Evolutionary conservation across 306 rosid genomes (phyloP).

Genomic region (Malus sieversii): DNA sequence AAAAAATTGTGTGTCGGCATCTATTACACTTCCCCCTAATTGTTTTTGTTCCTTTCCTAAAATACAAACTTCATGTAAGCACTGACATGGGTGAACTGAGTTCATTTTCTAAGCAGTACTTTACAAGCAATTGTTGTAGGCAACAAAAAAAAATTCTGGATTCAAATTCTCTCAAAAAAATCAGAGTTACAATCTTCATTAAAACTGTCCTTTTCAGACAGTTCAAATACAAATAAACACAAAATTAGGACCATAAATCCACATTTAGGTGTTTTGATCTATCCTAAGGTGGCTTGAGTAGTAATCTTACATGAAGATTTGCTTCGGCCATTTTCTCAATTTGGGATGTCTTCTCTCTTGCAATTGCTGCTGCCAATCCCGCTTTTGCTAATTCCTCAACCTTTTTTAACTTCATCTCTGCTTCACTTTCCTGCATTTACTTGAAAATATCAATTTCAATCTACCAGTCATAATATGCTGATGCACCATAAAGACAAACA

Average conservation of each 20-base stretch:
- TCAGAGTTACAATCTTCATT: constrained; percentile 10
- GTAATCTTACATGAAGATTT: constrained; percentile 69
- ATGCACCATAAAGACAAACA: not conserved
- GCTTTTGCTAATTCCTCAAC: constrained; percentile 72
- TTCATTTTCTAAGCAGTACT: not conserved
- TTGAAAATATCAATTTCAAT: constrained; percentile 17
- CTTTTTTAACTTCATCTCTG: constrained; percentile 42
- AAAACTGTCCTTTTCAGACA: constrained; percentile 6
- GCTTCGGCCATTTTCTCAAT: constrained; percentile 86
- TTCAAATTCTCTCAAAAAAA: not conserved
- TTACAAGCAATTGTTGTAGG: not conserved
- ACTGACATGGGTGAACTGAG: not conserved
- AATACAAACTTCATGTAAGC: not conserved
- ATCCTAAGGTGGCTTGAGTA: constrained; percentile 18
- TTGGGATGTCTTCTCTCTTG: constrained; percentile 84
- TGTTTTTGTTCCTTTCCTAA: not conserved
- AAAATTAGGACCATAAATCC: not conserved
- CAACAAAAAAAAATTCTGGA: not conserved
- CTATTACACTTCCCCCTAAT: not conserved
- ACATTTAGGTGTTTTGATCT: constrained; percentile 11
- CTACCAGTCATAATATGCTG: constrained; percentile 17
- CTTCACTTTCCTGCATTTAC: constrained; percentile 62
- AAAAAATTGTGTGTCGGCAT: not conserved
- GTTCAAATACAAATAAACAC: not conserved
- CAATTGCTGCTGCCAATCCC: constrained; percentile 68